Evolutionary conservation across 805 yeast species (phyloP), one percentile per base, ranked within the genome.

Genomic region (Ogataea salicorniae): DNA sequence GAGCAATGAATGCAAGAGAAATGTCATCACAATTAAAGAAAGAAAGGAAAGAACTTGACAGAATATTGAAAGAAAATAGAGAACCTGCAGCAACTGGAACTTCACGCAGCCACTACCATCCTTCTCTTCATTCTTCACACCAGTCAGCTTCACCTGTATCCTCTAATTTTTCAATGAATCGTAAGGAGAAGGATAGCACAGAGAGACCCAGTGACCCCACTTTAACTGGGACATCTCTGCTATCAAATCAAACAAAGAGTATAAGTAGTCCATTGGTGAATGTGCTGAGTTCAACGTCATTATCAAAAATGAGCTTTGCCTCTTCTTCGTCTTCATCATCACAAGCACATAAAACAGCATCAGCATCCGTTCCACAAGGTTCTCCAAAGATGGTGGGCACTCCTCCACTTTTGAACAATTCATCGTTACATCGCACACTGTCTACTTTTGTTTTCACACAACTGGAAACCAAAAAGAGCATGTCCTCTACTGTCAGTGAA

Each of bases 1-100:
- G 86, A 46, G 74, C 83, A 0, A 62, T 73, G 49, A 81, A 81
- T 58, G 80, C 73, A 1, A 62, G 77, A 42, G 79, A 76, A 45
- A 76, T 80, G 77, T 64, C 76, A 15, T 60, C 61, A 23, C 63
- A 67, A 14, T 59, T 75, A 37, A 57, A 52, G n/a, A 52, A 61
- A 33, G 71, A 68, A 42, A 66, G 62, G 46, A 43, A 34, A 17
- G 58, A 55, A 41, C 43, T 59, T 29, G 50, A 47, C 6, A 39
- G 44, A 6, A 35, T 46, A n/a, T 37, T 49, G 31, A 20, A 34
- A 6, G 31, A 26, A 26, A 11, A 11, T 26, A 26, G 31, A 9
- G 31, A 26, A 8, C 6, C 31, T 1, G 31, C 31, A 9, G 31
- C 31, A 3, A 6, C 11, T 11, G 31, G 13, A 26, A 26, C 13